Base-by-base conservation (phyloP, 2,329 filamentous ascomycete genomes). In the Trichoderma brevicompactum region DNA sequence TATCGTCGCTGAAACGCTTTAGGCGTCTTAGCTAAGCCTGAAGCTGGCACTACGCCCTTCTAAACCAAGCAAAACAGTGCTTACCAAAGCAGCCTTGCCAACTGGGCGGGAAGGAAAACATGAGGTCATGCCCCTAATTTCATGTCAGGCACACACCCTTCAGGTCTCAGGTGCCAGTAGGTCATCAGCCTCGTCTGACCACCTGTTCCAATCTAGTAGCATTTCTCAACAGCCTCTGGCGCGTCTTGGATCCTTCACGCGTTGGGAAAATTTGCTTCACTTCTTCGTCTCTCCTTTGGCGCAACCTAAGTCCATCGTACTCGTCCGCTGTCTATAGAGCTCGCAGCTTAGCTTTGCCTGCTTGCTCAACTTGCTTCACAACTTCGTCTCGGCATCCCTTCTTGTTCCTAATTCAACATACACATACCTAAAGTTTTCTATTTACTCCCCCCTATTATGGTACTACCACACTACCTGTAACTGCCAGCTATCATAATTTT, bases 141-240 rank as follows among this genome's bases (percentile, higher is more conserved):
- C 5, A 36, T 34, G 48, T 32, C 65, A 66, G 48, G 49, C 65
- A 66, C 63, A 40, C 41, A 64, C 61, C 43, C 41, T 44, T 46
- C 46, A 55, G 34, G 59, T 52, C 52, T 55, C 60, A 59, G 43
- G 46, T 53, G 62, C 65, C 60, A 59, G 59, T 28, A 58, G 65
- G 65, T 63, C 65, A 66, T 56, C 65, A 64, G 59, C 65, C 59
- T 66, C 60, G 55, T 64, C 65, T 66, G 65, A 63, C 59, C 65
- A 66, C 59, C 59, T 64, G 46, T 52, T 63, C 28, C 53, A 13
- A 43, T 38, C 46, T 58, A 50, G 52, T 32, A 54, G 12, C 41
- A 61, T 54, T 52, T 43, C 53, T 44, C 38, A 53, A 41, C 36
- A 17, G n/a, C 38, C 62, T 55, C 34, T 62, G 56, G 48, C 49